These are phyloP conservation scores for Clausena lansium DNA, from an alignment of 345 rosid genomes.

Conservation along the genomic window DNA sequence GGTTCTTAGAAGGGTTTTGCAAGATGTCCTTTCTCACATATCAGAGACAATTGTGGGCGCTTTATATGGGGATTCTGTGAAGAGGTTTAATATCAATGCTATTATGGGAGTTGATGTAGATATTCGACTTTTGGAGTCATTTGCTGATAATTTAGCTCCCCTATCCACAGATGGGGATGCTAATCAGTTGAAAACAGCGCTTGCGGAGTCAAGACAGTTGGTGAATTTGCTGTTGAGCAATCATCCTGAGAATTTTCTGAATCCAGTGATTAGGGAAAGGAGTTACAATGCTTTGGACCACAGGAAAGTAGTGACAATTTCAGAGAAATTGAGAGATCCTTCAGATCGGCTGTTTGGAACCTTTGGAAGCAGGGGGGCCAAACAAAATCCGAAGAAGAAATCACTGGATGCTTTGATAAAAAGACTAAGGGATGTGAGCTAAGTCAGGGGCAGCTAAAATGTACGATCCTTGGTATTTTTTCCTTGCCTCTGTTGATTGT, in stretches of 20 bases:
- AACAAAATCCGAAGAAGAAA: constrained; percentile 88
- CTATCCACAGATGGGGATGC: constrained; percentile 71
- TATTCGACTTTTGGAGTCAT: constrained; percentile 77
- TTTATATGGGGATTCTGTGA: constrained; percentile 69
- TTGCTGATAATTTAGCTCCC: constrained; percentile 72
- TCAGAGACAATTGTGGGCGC: constrained; percentile 76
- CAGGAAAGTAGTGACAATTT: constrained; percentile 70
- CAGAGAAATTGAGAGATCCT: constrained; percentile 90
- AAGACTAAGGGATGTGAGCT: constrained; percentile 88
- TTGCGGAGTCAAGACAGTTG: constrained; percentile 78
- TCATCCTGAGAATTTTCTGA: constrained; percentile 85
- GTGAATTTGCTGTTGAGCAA: constrained; percentile 79
- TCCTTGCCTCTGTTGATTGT: constrained; percentile 28
- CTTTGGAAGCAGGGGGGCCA: constrained; percentile 84
- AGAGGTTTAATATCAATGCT: constrained; percentile 76
- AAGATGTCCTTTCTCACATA: constrained; percentile 80
- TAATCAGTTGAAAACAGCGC: constrained; percentile 78
- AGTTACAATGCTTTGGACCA: constrained; percentile 77
- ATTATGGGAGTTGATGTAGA: constrained; percentile 82
- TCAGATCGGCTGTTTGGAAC: constrained; percentile 88
- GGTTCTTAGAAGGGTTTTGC: constrained; percentile 79
- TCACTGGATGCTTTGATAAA: constrained; percentile 85
- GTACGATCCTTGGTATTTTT: constrained; percentile 28
- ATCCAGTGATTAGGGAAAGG: constrained; percentile 85
- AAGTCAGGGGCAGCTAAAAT: constrained; percentile 25